Evolutionary conservation across 2,329 filamentous ascomycete species (phyloP), one percentile per base, ranked within the genome.

Genomic region (Teratosphaeria zuluensis): DNA sequence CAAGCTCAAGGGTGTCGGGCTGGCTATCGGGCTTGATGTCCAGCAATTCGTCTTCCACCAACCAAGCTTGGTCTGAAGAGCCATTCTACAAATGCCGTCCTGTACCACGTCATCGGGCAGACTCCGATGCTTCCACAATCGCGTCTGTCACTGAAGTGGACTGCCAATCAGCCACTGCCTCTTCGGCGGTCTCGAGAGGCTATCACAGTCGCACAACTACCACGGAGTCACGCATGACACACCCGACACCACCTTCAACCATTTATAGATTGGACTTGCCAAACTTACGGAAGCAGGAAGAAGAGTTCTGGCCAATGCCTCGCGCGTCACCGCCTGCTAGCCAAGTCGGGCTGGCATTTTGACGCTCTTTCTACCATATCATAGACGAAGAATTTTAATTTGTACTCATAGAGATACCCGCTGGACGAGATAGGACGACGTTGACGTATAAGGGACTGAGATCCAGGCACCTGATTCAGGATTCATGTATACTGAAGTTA

Each of bases 181-280:
- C 64, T 6, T 65, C 67, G 4, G 67, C 66, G 7, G 62, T 62
- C 12, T 62, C 55, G 4, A 64, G 64, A 2, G 66, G 65, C 31
- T 59, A 59, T 8, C 68, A 70, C 60, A 68, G 63, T 46, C 62
- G 67, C 7, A 65, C 67, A 5, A 51, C 63, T n/a, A 69, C 66
- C 8, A 63, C 58, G 16, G 62, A 63, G 46, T 62, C 60, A 16
- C 24, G 57, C 12, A 16, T 59, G 9, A 61, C 61, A 21, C 35
- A 51, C 14, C 28, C 51, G 14, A 59, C 53, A 19, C 59, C 59
- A 3, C 52, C 42, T 3, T 53, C 59, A 8, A 61, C 55, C 6
- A 32, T 54, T 12, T 55, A 61, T 31, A 52, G 51, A 5, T 48
- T 53, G 12, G 58, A 58, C 4, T 7, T 32, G 3, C n/a, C 53